Evolutionary conservation across 2,329 filamentous ascomycete genomes (phyloP), one percentile per base, ranked within the genome.

Genomic region (Metarhizium brunneum): DNA sequence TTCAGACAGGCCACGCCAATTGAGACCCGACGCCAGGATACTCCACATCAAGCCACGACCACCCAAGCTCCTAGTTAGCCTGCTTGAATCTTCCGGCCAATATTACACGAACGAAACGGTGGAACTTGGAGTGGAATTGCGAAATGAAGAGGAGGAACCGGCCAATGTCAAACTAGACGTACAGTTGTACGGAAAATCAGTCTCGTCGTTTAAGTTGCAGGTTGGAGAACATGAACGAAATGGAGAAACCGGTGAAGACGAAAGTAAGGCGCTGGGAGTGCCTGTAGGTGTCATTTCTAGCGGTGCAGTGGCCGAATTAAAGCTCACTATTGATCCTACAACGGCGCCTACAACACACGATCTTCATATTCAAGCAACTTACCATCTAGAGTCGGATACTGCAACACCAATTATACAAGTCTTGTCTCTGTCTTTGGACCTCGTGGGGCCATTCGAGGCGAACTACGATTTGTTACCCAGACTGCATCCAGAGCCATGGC

Each of bases 61-160:
- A 32, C 94, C 94, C 0, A 97, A 96, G 70, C 84, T 99, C 74
- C 85, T 90, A 62, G 82, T 99, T 49, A 79, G 75, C 30, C 73
- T 90, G 10, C 75, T 81, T 2, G 79, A 83, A 45, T 70, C 86
- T 7, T 75, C 79, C 56, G 78, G 83, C 13, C 85, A 91, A 54
- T 95, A 92, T 68, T 97, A 96, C 66, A 88, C 88, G 1, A 87
- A 95, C 63, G 94, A 99, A 71, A 69, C 75, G 0, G 81, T 96
- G 32, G 74, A 75, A 6, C 69, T 97, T 25, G 73, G 79, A 0
- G 76, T 97, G 43, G 81, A 86, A 47, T 73, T 96, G 3, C 65
- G 84, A 56, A 99, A 99, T 62, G 85, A 85, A 51, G 94, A 99
- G 73, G 89, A 90, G 5, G 86, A 90, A 58, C 82, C 87, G 16